Percentiles rank a stretch among this genome's conserved stretches.
These are phyloP conservation scores for Solanum boliviense DNA, from an alignment of 257 asterid genomes.

Conservation along the genomic window DNA sequence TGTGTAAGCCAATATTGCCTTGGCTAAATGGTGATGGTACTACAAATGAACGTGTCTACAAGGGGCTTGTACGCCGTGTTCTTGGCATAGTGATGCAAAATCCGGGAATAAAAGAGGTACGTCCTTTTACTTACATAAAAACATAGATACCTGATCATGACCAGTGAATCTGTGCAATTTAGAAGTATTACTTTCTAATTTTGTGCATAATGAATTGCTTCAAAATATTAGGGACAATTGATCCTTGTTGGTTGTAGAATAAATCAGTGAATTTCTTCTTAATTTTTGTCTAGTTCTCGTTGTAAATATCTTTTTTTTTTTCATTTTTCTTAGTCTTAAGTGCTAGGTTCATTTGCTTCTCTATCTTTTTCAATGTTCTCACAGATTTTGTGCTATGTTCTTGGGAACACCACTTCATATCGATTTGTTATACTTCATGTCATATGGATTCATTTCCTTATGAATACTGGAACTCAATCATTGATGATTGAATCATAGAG, in stretches of 20 bases:
- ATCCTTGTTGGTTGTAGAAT: not conserved
- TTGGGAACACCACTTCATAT: not conserved
- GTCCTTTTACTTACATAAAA: not conserved
- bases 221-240: not conserved
- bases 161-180: not conserved
- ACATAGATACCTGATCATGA: not conserved
- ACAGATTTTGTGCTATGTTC: not conserved
- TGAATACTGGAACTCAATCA: not conserved
- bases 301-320: not conserved
- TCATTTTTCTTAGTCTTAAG: not conserved
- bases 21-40: conserved; percentile 95
- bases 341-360: not conserved
- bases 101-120: conserved; percentile 89
- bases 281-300: not conserved
- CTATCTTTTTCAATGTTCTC: not conserved
- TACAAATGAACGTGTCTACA: conserved; percentile 60
- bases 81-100: conserved; percentile 83
- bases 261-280: not conserved
- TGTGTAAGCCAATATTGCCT: conserved; percentile 55
- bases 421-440: not conserved
- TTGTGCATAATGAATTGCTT: not conserved
- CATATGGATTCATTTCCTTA: not conserved
- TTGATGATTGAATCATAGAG: not conserved
- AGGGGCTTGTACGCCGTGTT: conserved; percentile 71
- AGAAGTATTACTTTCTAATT: not conserved